phyloP scores from a whole-genome alignment of 1,284 basidiomycete genomes.

The Uromyces viciae-fabae region DNA sequence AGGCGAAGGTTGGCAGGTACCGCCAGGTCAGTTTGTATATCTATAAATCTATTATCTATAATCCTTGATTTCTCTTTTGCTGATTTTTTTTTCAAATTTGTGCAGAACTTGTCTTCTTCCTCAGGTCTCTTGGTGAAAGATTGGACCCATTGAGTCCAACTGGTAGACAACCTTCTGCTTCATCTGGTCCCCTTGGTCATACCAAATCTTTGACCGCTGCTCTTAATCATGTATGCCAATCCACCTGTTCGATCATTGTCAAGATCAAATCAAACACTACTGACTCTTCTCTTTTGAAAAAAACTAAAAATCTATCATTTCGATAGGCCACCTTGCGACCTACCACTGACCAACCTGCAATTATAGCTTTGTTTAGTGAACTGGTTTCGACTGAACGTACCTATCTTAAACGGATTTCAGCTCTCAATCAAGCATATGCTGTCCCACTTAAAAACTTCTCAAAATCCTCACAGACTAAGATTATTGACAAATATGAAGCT shows the following conservation, averaged over 20 bases:
- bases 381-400: conserved; percentile 71
- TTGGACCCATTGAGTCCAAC: conserved; percentile 38
- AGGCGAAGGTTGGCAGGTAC: conserved; percentile 43
- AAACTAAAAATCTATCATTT: not conserved
- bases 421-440: conserved; percentile 60
- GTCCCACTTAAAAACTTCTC: conserved; percentile 38
- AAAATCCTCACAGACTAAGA: conserved; percentile 27
- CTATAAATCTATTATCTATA: not conserved
- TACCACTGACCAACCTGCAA: conserved; percentile 24
- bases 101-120: conserved; percentile 41
- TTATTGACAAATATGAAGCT: conserved; percentile 43
- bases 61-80: not conserved
- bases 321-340: conserved; percentile 29
- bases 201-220: conserved; percentile 42
- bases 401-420: conserved; percentile 69
- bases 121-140: conserved; percentile 34
- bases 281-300: not conserved
- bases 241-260: not conserved
- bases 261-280: not conserved
- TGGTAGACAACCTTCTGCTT: not conserved
- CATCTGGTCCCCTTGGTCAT: not conserved
- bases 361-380: conserved; percentile 61
- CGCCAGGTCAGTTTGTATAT: conserved; percentile 17
- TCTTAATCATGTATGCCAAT: conserved; percentile 37
- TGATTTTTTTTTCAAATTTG: not conserved